Evolutionary conservation across 441 rosid species (phyloP).

Genomic region (Gossypium schwendimanii): DNA sequence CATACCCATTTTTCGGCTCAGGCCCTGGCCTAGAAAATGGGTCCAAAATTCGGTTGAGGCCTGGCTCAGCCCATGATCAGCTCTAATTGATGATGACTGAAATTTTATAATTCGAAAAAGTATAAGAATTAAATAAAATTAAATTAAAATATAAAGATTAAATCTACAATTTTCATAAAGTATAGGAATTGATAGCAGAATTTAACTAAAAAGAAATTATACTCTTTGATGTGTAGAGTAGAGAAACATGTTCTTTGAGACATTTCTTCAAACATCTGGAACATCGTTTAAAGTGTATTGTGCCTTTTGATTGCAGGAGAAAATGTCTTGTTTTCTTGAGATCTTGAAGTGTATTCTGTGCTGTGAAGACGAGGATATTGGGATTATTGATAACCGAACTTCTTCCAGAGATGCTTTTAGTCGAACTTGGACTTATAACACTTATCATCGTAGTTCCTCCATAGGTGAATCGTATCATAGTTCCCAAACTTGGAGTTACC

Average conservation of each 20-base stretch:
- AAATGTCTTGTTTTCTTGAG: constrained; percentile 11
- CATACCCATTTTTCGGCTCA: too few species aligned
- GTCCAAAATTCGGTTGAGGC: too few species aligned
- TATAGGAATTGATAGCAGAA: too few species aligned
- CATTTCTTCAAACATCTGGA: neutral
- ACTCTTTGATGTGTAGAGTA: neutral
- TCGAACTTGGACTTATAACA: neutral
- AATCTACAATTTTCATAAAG: too few species aligned
- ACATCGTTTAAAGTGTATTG: neutral
- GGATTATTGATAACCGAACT: neutral
- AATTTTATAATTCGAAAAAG: too few species aligned
- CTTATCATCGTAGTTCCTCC: neutral
- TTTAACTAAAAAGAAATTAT: too few species aligned
- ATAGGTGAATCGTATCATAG: neutral
- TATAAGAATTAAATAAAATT: too few species aligned
- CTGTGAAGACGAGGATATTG: constrained; percentile 1
- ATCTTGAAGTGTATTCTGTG: constrained; percentile 6
- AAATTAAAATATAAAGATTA: too few species aligned
- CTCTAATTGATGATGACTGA: too few species aligned
- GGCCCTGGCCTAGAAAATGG: too few species aligned
- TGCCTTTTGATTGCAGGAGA: neutral
- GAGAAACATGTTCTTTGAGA: neutral
- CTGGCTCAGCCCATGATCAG: too few species aligned
- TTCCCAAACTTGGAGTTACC: neutral
- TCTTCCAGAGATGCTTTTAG: neutral